A percentile compares a stretch with the other conserved stretches of the same genome.
Conservation (phyloP, 2,329 filamentous ascomycete species). For the Alternaria metachromatica region DNA sequence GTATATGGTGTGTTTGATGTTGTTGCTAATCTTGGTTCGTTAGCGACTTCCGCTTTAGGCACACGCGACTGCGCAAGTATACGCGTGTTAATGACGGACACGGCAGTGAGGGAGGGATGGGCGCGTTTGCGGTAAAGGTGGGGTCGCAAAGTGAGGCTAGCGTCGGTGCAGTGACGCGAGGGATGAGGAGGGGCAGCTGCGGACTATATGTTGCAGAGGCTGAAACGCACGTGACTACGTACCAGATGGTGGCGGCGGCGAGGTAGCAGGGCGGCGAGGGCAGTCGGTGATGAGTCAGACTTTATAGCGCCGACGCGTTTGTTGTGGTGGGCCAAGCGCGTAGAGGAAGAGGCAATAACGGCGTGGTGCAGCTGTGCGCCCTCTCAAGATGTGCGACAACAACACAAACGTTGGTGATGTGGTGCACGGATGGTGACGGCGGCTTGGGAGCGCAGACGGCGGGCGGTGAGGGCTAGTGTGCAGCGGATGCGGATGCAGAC, state of each 20-base stretch:
- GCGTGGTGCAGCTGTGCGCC: constrained; percentile 28
- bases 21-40: constrained; percentile 20
- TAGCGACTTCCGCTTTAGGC: constrained; percentile 19
- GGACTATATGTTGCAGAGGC: constrained; percentile 34
- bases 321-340: constrained; percentile 27
- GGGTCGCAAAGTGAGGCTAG: constrained; percentile 26
- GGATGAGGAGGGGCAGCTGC: constrained; percentile 26
- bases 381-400: constrained; percentile 23
- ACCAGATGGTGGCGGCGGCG: constrained; percentile 38
- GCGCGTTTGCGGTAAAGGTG: constrained; percentile 21
- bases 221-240: constrained; percentile 46
- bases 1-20: constrained; percentile 13
- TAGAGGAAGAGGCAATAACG: constrained; percentile 21
- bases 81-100: constrained; percentile 23
- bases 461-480: constrained; percentile 25
- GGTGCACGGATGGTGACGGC: constrained; percentile 30
- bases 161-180: constrained; percentile 19
- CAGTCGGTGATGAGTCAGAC: constrained; percentile 38
- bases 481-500: constrained; percentile 30
- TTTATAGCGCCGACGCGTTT: constrained; percentile 30
- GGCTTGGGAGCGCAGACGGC: constrained; percentile 23
- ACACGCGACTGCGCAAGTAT: constrained; percentile 23
- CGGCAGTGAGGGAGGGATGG: constrained; percentile 5
- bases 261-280: constrained; percentile 19
- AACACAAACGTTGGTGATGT: constrained; percentile 25